Conservation (phyloP, 1,284 basidiomycete genomes). For the Trichosporon sp. region DNA sequence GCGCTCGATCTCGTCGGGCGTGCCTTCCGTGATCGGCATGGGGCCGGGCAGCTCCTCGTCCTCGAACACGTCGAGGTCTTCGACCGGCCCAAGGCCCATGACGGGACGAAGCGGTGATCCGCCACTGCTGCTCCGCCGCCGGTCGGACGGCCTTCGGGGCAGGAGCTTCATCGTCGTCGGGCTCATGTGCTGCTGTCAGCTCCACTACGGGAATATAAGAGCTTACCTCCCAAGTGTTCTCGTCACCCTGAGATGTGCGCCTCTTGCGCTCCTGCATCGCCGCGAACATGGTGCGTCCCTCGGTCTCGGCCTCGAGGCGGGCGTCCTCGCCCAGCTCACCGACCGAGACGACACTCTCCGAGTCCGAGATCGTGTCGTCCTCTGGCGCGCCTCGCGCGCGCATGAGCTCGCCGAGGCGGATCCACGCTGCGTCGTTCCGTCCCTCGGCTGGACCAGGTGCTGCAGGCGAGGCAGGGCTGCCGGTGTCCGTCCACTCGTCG, state of each 20-base stretch:
- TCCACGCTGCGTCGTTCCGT: conserved; percentile 40
- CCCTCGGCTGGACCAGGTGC: conserved; percentile 21
- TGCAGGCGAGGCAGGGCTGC: not conserved
- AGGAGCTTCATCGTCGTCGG: conserved; percentile 85
- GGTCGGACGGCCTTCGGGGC: conserved; percentile 71
- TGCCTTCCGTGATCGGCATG: conserved; percentile 54
- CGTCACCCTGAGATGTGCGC: conserved; percentile 45
- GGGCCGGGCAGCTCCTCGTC: conserved; percentile 62
- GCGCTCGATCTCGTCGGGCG: conserved; percentile 42
- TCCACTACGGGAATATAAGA: not conserved
- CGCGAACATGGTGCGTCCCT: conserved; percentile 54
- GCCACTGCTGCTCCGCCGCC: conserved; percentile 59
- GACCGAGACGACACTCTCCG: conserved; percentile 79
- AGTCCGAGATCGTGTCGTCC: conserved; percentile 68
- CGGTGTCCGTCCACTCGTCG: conserved; percentile 25
- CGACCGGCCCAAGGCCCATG: conserved; percentile 61
- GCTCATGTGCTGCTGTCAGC: conserved; percentile 70
- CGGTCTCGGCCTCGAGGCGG: conserved; percentile 49
- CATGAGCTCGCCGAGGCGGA: conserved; percentile 40
- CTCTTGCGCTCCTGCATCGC: conserved; percentile 50
- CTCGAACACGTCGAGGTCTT: conserved; percentile 57
- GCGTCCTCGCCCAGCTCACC: conserved; percentile 75
- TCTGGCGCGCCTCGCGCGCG: conserved; percentile 17
- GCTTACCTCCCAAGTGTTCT: conserved; percentile 89
- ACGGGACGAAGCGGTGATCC: conserved; percentile 75